Evolutionary conservation across 176 grass and related monocot species (phyloP).

Genomic region (Triticum turgidum): DNA sequence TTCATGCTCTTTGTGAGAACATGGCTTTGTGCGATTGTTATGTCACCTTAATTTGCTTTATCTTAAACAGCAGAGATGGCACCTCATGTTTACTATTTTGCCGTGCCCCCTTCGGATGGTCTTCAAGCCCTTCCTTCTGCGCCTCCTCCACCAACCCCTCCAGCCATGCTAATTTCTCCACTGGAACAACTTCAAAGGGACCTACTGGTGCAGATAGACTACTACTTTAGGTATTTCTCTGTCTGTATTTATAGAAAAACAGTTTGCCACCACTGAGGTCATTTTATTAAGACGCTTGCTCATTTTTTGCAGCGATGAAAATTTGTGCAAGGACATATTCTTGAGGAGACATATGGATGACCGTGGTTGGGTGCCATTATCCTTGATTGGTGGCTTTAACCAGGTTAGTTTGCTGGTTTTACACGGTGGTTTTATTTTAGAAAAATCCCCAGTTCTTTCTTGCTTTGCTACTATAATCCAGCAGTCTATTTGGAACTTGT

Average conservation of each 20-base stretch:
- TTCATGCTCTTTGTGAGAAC: conserved; percentile 15
- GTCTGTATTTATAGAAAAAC: neutral
- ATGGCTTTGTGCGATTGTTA: conserved; percentile 35
- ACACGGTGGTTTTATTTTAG: neutral
- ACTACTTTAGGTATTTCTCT: conserved; percentile 81
- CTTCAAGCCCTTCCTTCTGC: conserved; percentile 52
- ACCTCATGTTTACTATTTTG: conserved; percentile 53
- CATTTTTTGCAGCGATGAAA: conserved; percentile 56
- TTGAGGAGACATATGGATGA: conserved; percentile 82
- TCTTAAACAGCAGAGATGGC: conserved; percentile 50
- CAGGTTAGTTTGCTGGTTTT: conserved; percentile 47
- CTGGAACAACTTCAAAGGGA: conserved; percentile 41
- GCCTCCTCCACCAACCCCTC: conserved; percentile 45
- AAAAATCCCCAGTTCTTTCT: neutral
- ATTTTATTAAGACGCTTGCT: conserved; percentile 22
- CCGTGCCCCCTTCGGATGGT: conserved; percentile 36
- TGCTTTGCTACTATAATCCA: neutral
- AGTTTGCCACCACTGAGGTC: neutral
- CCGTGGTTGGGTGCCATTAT: conserved; percentile 85
- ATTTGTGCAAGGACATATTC: conserved; percentile 87
- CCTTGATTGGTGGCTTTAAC: conserved; percentile 76
- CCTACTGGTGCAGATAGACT: conserved; percentile 76
- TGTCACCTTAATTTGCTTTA: conserved; percentile 27
- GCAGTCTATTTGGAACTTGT: neutral
- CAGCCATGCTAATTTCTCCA: conserved; percentile 40